Percentiles rank a stretch among this genome's conserved stretches.
These are phyloP conservation scores for Solanum stenotomum DNA, from an alignment of 257 asterid genomes.

Conservation along the genomic window DNA sequence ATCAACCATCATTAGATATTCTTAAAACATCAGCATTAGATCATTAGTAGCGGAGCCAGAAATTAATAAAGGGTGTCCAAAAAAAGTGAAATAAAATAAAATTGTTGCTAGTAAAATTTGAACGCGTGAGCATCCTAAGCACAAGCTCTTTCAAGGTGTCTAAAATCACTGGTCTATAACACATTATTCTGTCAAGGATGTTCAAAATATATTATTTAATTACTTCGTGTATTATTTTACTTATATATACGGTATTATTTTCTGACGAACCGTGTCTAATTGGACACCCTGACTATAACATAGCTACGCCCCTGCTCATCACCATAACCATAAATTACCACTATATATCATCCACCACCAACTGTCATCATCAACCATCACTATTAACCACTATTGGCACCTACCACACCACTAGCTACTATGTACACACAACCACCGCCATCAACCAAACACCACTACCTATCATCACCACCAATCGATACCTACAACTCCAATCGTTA, in stretches of 20 bases:
- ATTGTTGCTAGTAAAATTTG: too few species aligned
- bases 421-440: neutral
- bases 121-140: too few species aligned
- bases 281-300: too few species aligned
- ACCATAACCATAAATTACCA: neutral
- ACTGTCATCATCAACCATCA: neutral
- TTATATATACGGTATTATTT: too few species aligned
- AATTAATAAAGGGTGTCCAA: too few species aligned
- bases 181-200: too few species aligned
- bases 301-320: too few species aligned
- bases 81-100: too few species aligned
- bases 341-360: neutral
- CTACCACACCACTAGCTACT: neutral
- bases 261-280: rapidly evolving
- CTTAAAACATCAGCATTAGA: neutral
- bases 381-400: neutral
- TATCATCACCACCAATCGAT: neutral
- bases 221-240: too few species aligned
- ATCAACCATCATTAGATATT: neutral
- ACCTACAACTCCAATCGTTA: neutral
- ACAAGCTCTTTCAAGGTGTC: too few species aligned
- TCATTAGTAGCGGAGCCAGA: neutral
- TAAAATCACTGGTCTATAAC: too few species aligned
- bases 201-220: too few species aligned
- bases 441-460: neutral